These are phyloP conservation scores for Carex littledalei DNA, from an alignment of 176 grass and related monocot species.

Conservation along the genomic window DNA sequence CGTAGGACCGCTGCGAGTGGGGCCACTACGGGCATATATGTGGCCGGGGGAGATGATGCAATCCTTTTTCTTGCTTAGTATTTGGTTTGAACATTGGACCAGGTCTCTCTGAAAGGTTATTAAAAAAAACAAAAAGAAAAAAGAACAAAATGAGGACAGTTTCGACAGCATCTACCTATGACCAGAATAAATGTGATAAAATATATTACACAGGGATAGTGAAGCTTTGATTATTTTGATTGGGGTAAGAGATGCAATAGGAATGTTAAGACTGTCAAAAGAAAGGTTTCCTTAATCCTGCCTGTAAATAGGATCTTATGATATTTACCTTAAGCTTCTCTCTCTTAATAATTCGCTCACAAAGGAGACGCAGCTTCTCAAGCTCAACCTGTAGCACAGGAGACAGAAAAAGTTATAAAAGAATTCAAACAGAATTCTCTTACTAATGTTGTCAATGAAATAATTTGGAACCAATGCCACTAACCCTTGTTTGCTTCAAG, in stretches of 20 bases:
- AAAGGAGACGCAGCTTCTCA: conserved; percentile 92
- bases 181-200: background rate
- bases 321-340: conserved; percentile 83
- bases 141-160: background rate
- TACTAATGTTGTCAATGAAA: no score
- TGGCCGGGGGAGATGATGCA: conserved; percentile 52
- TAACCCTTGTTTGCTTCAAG: conserved; percentile 88
- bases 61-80: conserved; percentile 77
- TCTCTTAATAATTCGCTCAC: conserved; percentile 95
- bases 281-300: conserved; percentile 18
- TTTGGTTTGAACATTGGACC: conserved; percentile 77
- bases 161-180: background rate
- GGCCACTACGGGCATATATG: conserved; percentile 4
- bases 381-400: conserved; percentile 64
- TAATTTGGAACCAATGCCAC: conserved; percentile 22
- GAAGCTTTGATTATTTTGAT: background rate
- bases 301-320: conserved; percentile 6
- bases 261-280: background rate
- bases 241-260: background rate
- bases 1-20: conserved; percentile 18
- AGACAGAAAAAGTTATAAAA: conserved; percentile 11
- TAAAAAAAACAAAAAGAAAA: background rate
- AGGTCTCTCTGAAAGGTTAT: conserved; percentile 58
- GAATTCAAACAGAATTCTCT: conserved; percentile 4
- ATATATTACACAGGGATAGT: background rate